Evolutionary conservation across 2,329 filamentous ascomycete species (phyloP), one percentile per base, ranked within the genome.

Genomic region (Aureobasidium sp.): DNA sequence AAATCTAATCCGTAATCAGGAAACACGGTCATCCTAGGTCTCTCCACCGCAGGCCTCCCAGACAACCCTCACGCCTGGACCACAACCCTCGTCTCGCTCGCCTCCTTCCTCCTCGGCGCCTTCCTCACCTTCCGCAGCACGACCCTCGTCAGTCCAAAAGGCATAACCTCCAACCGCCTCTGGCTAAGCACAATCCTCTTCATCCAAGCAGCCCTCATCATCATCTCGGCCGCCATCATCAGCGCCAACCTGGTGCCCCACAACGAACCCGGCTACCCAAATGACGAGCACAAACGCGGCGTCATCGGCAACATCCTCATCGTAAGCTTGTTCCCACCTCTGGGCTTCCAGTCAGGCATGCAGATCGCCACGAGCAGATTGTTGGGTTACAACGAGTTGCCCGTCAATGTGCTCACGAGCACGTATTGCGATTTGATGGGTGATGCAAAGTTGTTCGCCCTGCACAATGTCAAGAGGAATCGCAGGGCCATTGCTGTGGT

Each of bases 1-100:
- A 34, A 12, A 16, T 47, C 39, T 47, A 25, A 47, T 22, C 16
- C 17, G 3, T 21, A 8, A 16, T 12, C 68, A 71, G 79, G 80
- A 34, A 84, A 84, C 66, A 83, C 80, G 8, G 76, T 84, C 60
- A 82, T 83, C 66, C 71, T 84, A 34, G 79, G 77, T 16, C 76
- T 84, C 19, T 79, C 79, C 53, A 75, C 78, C 11, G 74, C 79
- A 2, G 66, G 67, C 25, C 77, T 80, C 41, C 79, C 70, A 17
- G 69, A 69, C 14, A 67, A 78, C 55, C 76, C 77, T 3, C 70
- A 70, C 52, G 78, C 75, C 52, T 80, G 75, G 77, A 67, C 76
- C 48, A 77, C 73, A 55, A 77, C 76, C 2, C 68, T 78, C 17
- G 67, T 73, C 56, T 81, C 79, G 50, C 77, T 81, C 57, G 64